These are phyloP conservation scores for Arachis monticola DNA, from an alignment of 331 rosid species.

Conservation along the genomic window DNA sequence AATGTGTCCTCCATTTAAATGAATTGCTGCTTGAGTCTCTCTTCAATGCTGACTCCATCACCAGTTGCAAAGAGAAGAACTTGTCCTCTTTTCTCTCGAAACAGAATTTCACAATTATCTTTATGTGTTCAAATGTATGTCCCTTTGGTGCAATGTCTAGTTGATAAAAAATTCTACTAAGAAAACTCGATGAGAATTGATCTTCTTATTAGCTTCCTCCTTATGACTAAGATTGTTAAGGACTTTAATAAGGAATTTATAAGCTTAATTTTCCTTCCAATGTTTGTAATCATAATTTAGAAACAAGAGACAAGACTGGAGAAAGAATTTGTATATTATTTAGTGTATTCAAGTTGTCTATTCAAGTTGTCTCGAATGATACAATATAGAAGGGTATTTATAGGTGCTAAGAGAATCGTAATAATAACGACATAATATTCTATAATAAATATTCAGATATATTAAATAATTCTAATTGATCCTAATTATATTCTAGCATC, in stretches of 20 bases:
- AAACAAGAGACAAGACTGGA: too few relatives aligned
- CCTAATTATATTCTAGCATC: too few relatives aligned
- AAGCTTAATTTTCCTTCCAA: constrained; percentile 49
- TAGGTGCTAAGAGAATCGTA: too few relatives aligned
- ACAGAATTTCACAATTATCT: constrained; percentile 49
- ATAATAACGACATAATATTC: too few relatives aligned
- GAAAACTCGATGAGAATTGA: constrained; percentile 30
- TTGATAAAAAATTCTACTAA: constrained; percentile 44
- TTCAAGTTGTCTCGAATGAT: too few relatives aligned
- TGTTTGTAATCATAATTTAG: constrained; percentile 46
- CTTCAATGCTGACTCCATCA: constrained; percentile 41
- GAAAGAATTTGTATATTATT: too few relatives aligned
- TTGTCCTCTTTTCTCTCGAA: constrained; percentile 52
- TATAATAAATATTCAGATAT: too few relatives aligned
- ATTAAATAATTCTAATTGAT: too few relatives aligned
- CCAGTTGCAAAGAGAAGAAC: constrained; percentile 38
- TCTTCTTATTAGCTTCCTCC: constrained; percentile 22
- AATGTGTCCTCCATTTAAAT: too few relatives aligned
- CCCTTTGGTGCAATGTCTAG: constrained; percentile 63
- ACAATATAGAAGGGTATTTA: too few relatives aligned
- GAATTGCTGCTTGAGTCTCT: too few relatives aligned
- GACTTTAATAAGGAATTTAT: constrained; percentile 41
- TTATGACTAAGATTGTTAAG: constrained; percentile 43
- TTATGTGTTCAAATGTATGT: constrained; percentile 61
- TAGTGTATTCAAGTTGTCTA: too few relatives aligned